A percentile compares a stretch with the other conserved stretches of the same genome.
Conservation (phyloP, 805 yeast species). For the Vanderwaltozyma polyspora region DNA sequence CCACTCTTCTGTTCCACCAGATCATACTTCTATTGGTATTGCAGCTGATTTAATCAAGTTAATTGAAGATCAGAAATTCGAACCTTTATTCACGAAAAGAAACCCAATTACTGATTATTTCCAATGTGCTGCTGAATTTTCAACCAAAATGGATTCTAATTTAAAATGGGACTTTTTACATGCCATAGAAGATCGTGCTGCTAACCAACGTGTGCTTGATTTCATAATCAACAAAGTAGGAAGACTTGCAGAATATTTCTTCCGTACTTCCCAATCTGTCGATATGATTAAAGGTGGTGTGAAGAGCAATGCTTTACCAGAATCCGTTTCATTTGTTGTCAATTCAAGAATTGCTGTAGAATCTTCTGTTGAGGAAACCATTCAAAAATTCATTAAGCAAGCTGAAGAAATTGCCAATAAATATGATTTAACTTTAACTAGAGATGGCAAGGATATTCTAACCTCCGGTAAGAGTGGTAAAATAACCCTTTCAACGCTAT, state of each 20-base stretch:
- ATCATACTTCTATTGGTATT: conserved; percentile 70
- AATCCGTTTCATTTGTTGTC: conserved; percentile 38
- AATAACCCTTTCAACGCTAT: conserved; percentile 17
- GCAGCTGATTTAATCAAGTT: conserved; percentile 43
- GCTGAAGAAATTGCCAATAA: conserved; percentile 35
- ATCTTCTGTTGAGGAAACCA: conserved; percentile 35
- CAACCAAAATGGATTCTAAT: conserved; percentile 11
- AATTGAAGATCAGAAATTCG: conserved; percentile 45
- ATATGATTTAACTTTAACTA: conserved; percentile 36
- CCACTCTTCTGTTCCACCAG: conserved; percentile 70
- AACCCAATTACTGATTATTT: conserved; percentile 52
- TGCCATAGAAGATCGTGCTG: conserved; percentile 25
- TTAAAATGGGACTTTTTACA: conserved; percentile 22
- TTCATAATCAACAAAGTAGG: conserved; percentile 20
- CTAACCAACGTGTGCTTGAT: neutral
- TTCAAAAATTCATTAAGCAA: conserved; percentile 28
- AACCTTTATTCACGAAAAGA: conserved; percentile 27
- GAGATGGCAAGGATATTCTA: conserved; percentile 14
- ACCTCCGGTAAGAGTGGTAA: conserved; percentile 21
- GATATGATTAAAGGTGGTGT: conserved; percentile 63
- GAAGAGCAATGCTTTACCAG: conserved; percentile 71
- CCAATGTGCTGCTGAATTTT: conserved; percentile 52
- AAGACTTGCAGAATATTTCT: conserved; percentile 17
- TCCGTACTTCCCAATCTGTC: conserved; percentile 50
- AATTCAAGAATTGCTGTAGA: conserved; percentile 60